Evolutionary conservation across 306 rosid genomes (phyloP).

Genomic region (Luffa acutangula): DNA sequence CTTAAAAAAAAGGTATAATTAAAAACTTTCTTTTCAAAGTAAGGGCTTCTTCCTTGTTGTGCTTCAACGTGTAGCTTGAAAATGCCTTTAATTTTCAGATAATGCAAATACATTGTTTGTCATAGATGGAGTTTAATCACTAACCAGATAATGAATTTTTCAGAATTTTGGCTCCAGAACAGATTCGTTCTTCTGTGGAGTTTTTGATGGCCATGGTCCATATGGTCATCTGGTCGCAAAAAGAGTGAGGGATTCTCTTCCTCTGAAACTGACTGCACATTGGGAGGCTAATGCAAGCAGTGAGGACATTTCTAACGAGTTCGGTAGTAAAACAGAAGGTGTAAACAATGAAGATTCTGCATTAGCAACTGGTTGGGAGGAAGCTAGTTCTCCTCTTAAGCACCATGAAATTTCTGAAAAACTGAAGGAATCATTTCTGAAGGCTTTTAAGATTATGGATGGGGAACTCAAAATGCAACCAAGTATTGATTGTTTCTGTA

Average conservation of each 20-base stretch:
- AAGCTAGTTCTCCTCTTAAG: slow-evolving; percentile 39
- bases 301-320: slow-evolving; percentile 58
- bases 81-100: not conserved
- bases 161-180: slow-evolving; percentile 81
- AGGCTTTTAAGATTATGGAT: slow-evolving; percentile 81
- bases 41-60: not conserved
- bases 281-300: slow-evolving; percentile 54
- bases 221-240: slow-evolving; percentile 91
- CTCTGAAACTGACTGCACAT: slow-evolving; percentile 66
- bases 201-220: slow-evolving; percentile 96
- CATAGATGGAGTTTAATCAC: not conserved
- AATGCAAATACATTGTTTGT: not conserved
- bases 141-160: slow-evolving; percentile 17
- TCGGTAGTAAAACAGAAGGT: slow-evolving; percentile 47
- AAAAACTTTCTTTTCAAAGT: not conserved
- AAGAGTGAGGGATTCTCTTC: slow-evolving; percentile 94
- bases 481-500: slow-evolving; percentile 70
- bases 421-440: slow-evolving; percentile 63
- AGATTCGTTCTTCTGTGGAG: slow-evolving; percentile 80
- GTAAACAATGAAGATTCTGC: slow-evolving; percentile 47
- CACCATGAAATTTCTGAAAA: slow-evolving; percentile 54
- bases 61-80: not conserved
- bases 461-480: slow-evolving; percentile 69
- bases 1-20: not conserved
- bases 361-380: slow-evolving; percentile 49